These are phyloP conservation scores for Fulvia fulva DNA, from an alignment of 2,329 filamentous ascomycete species.

Conservation along the genomic window DNA sequence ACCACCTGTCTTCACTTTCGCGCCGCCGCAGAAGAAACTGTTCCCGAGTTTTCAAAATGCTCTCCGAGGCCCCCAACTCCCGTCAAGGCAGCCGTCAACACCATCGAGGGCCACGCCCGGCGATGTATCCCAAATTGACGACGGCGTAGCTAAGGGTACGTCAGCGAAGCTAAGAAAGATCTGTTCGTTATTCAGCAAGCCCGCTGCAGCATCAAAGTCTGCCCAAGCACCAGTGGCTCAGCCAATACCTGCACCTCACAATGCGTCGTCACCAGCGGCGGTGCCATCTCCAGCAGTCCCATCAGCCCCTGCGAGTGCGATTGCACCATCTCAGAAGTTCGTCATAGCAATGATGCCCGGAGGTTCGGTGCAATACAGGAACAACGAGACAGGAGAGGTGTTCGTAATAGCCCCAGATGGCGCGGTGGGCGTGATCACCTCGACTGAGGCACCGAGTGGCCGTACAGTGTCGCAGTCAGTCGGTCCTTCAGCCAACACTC, in stretches of 20 bases:
- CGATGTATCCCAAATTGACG: neutral
- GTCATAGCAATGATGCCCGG: neutral
- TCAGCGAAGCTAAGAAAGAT: neutral
- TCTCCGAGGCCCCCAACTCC: neutral
- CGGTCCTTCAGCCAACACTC: neutral
- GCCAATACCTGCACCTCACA: too few species aligned
- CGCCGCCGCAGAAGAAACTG: neutral
- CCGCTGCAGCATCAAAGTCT: neutral
- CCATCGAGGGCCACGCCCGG: neutral
- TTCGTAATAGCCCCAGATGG: neutral
- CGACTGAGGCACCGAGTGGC: neutral
- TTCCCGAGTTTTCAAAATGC: neutral
- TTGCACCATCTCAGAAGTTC: neutral
- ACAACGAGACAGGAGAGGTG: neutral
- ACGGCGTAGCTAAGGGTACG: neutral
- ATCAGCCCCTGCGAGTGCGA: neutral
- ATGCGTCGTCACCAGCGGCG: too few species aligned
- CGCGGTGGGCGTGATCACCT: neutral
- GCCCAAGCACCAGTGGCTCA: neutral
- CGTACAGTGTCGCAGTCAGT: neutral
- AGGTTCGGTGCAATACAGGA: neutral
- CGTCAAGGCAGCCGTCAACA: neutral
- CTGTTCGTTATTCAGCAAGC: neutral
- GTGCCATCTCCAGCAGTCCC: neutral
- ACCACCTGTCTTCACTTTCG: neutral